Evolutionary conservation across 2,329 filamentous ascomycete genomes (phyloP).

Genomic region (Aureobasidium mangrovei): DNA sequence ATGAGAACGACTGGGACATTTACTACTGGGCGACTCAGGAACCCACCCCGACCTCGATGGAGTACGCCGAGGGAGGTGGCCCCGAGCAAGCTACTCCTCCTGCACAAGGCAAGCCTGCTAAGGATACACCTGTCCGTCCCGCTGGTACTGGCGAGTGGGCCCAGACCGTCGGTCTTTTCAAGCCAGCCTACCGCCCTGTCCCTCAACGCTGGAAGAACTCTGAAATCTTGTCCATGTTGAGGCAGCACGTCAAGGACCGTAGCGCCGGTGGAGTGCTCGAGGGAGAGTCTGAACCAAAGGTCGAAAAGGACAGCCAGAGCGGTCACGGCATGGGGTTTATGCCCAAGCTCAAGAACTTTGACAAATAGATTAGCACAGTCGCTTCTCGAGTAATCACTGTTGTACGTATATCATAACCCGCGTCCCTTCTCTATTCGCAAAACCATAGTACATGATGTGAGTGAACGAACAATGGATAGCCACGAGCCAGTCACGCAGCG

Average conservation of each 20-base stretch:
- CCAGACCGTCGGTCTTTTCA: conserved; percentile 90
- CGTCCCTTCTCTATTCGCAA: too few species aligned
- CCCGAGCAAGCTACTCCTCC: conserved; percentile 34
- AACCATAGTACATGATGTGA: too few species aligned
- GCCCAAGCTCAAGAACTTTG: conserved; percentile 42
- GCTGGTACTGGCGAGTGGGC: conserved; percentile 76
- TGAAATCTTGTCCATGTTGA: conserved; percentile 65
- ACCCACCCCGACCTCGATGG: conserved; percentile 49
- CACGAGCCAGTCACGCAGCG: too few species aligned
- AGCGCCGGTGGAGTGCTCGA: conserved; percentile 32
- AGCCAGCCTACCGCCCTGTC: conserved; percentile 85
- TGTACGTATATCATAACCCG: too few species aligned
- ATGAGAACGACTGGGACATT: conserved; percentile 99
- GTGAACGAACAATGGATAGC: too few species aligned
- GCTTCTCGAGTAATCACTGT: too few species aligned
- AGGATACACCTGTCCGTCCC: conserved; percentile 31
- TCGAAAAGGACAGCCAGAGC: conserved; percentile 26
- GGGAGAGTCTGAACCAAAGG: conserved; percentile 19
- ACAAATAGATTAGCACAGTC: conserved; percentile 21
- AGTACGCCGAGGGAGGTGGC: conserved; percentile 47
- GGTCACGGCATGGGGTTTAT: conserved; percentile 42
- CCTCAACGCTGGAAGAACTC: conserved; percentile 77
- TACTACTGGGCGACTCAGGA: conserved; percentile 99
- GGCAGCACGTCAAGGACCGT: conserved; percentile 43
- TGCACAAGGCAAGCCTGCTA: conserved; percentile 37